These are phyloP conservation scores for Pythium grandisporangium DNA, from an alignment of 352 stramenopile species.

Conservation along the genomic window DNA sequence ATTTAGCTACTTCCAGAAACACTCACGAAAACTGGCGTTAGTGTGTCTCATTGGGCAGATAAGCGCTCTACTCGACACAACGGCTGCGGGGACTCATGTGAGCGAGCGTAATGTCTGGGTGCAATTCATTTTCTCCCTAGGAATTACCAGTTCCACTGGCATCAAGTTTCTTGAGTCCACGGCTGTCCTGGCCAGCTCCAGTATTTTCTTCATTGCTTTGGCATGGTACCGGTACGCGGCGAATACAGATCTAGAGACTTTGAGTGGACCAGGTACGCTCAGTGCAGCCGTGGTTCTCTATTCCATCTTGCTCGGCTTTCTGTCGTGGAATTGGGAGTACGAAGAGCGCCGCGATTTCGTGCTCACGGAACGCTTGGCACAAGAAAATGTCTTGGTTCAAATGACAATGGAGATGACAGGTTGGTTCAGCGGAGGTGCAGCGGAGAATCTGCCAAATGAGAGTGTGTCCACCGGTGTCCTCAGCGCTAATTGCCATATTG, in stretches of 20 bases:
- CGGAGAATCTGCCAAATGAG: conserved; percentile 35
- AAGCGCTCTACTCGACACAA: conserved; percentile 67
- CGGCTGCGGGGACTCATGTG: conserved; percentile 55
- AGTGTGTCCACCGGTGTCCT: conserved; percentile 39
- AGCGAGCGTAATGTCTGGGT: conserved; percentile 81
- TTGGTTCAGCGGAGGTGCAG: conserved; percentile 76
- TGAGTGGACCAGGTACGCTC: conserved; percentile 61
- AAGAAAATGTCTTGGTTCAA: conserved; percentile 83
- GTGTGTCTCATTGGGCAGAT: conserved; percentile 70
- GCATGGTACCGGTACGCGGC: conserved; percentile 50
- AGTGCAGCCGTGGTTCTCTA: conserved; percentile 66
- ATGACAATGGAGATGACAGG: conserved; percentile 87
- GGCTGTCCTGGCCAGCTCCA: conserved; percentile 39
- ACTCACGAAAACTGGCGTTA: conserved; percentile 34
- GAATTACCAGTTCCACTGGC: conserved; percentile 73
- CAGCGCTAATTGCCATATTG: conserved; percentile 77
- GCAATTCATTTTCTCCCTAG: conserved; percentile 80
- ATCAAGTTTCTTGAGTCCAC: conserved; percentile 66
- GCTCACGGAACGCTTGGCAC: conserved; percentile 65
- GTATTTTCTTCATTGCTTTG: conserved; percentile 69
- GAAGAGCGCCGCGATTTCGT: conserved; percentile 83
- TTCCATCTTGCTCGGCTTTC: conserved; percentile 68
- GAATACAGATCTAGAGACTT: conserved; percentile 13
- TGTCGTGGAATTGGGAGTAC: conserved; percentile 86
- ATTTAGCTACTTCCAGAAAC: conserved; percentile 43